Conservation (phyloP, 768 basidiomycete genomes). For the Lactarius indigo region DNA sequence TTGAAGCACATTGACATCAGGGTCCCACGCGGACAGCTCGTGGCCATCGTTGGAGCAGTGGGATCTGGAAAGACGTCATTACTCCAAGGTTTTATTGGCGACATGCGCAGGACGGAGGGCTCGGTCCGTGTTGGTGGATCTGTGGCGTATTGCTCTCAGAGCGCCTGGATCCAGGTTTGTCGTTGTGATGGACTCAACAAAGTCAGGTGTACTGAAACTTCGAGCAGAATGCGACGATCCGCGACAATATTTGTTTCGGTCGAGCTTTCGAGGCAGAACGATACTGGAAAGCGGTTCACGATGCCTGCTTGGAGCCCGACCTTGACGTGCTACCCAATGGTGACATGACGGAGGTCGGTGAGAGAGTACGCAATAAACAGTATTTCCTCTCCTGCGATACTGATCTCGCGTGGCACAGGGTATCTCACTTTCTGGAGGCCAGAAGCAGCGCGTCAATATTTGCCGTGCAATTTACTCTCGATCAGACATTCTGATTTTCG, state of each 20-base stretch:
- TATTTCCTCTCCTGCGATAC: neutral
- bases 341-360: constrained; percentile 82
- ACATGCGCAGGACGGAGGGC: constrained; percentile 74
- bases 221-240: constrained; percentile 69
- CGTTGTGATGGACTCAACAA: constrained; percentile 1
- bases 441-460: constrained; percentile 78
- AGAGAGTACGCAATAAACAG: constrained; percentile 40
- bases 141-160: constrained; percentile 84
- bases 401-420: constrained; percentile 41
- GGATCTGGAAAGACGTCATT: constrained; percentile 69
- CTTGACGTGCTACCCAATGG: constrained; percentile 72
- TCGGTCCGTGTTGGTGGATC: constrained; percentile 69
- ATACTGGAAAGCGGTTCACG: constrained; percentile 78
- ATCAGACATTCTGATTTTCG: constrained; percentile 84
- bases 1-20: constrained; percentile 59
- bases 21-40: constrained; percentile 73
- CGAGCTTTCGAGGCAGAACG: constrained; percentile 73
- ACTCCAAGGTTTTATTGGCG: constrained; percentile 72
- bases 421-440: constrained; percentile 86
- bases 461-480: constrained; percentile 85
- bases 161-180: constrained; percentile 81
- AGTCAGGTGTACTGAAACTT: neutral
- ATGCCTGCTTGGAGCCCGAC: constrained; percentile 78
- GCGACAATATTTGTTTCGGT: constrained; percentile 90
- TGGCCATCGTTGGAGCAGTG: constrained; percentile 79